Conservation (phyloP, 257 asterid species). For the Phtheirospermum japonicum region DNA sequence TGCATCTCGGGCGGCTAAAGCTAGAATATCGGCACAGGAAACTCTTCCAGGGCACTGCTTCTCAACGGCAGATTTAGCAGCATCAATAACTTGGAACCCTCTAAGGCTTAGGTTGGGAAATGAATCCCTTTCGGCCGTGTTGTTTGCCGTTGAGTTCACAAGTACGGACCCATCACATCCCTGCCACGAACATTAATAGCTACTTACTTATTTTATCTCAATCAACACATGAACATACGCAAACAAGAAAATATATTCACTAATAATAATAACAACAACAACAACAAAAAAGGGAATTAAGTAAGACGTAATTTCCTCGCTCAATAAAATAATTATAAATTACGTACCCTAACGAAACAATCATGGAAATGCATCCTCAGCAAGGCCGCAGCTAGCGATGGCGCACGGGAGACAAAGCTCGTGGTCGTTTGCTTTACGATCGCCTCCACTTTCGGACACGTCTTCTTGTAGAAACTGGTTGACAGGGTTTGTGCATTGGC, state of each 20-base stretch:
- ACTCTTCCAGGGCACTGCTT: constrained; percentile 48
- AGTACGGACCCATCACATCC: constrained; percentile 75
- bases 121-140: constrained; percentile 57
- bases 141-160: constrained; percentile 41
- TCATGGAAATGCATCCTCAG: constrained; percentile 72
- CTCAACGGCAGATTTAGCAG: constrained; percentile 56
- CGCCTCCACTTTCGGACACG: constrained; percentile 43
- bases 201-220: too few species aligned
- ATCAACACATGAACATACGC: too few species aligned
- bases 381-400: constrained; percentile 55
- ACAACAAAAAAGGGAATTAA: too few species aligned
- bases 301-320: too few species aligned
- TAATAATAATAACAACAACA: too few species aligned
- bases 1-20: constrained; percentile 63
- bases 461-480: constrained; percentile 32
- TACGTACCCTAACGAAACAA: constrained; percentile 58
- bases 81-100: constrained; percentile 67
- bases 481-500: constrained; percentile 36
- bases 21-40: constrained; percentile 66
- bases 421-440: constrained; percentile 38
- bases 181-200: constrained; percentile 25
- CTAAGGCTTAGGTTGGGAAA: constrained; percentile 50
- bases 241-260: too few species aligned
- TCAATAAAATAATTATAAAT: not conserved
- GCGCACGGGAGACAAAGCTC: constrained; percentile 33